Evolutionary conservation across 352 stramenopile genomes (phyloP).

Genomic region (Stramenopiles sp.): DNA sequence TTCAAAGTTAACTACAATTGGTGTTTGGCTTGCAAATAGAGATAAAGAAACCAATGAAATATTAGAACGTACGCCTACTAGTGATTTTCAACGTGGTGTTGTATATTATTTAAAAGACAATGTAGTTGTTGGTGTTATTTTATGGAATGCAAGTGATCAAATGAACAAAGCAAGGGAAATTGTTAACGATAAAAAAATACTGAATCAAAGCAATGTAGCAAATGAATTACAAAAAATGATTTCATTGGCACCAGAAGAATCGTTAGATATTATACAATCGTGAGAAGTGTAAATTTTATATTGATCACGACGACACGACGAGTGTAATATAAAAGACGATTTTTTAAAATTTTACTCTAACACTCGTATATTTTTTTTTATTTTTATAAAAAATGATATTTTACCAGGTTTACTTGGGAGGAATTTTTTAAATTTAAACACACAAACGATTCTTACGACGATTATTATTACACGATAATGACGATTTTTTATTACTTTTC

Average conservation of each 20-base stretch:
- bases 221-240: constrained; percentile 53
- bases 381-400: too few species aligned
- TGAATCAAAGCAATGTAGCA: constrained; percentile 44
- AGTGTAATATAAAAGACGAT: too few species aligned
- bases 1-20: constrained; percentile 39
- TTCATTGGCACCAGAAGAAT: constrained; percentile 55
- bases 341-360: too few species aligned
- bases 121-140: constrained; percentile 61
- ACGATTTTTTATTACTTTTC: background rate
- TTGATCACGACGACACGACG: too few species aligned
- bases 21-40: constrained; percentile 43
- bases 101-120: constrained; percentile 69
- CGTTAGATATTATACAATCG: constrained; percentile 55
- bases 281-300: too few species aligned
- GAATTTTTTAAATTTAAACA: too few species aligned
- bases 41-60: constrained; percentile 17
- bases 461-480: too few species aligned
- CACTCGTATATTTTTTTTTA: too few species aligned
- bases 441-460: too few species aligned
- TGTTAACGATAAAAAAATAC: constrained; percentile 39
- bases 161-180: constrained; percentile 55
- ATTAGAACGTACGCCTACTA: constrained; percentile 8
- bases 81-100: constrained; percentile 43
- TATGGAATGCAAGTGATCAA: constrained; percentile 63
- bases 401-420: too few species aligned